These are phyloP conservation scores for Didymella segeticola DNA, from an alignment of 2,329 filamentous ascomycete species.

Conservation along the genomic window DNA sequence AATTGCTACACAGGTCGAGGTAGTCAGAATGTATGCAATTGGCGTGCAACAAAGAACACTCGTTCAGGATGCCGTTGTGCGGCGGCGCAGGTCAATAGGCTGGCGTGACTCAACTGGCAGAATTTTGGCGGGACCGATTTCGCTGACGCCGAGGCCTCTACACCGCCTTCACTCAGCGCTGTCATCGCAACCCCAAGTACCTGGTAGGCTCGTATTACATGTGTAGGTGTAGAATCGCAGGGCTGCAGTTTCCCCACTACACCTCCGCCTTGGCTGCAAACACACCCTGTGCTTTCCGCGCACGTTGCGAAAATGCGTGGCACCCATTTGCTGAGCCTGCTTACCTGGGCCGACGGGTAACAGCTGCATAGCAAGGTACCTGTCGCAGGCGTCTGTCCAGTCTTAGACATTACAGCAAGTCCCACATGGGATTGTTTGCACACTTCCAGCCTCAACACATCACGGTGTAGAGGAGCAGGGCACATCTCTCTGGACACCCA, in stretches of 20 bases:
- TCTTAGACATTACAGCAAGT: slow-evolving; percentile 74
- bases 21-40: slow-evolving; percentile 1
- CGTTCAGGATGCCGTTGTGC: slow-evolving; percentile 6
- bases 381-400: slow-evolving; percentile 64
- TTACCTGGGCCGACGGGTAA: too few species aligned
- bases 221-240: too few species aligned
- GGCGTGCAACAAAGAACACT: background rate
- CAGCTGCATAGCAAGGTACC: slow-evolving; percentile 49
- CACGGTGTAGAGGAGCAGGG: slow-evolving; percentile 67
- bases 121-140: slow-evolving; percentile 2
- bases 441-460: slow-evolving; percentile 66
- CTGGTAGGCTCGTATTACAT: too few species aligned
- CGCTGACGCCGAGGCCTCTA: background rate
- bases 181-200: background rate
- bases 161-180: background rate
- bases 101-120: slow-evolving; percentile 20
- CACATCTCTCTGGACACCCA: slow-evolving; percentile 66
- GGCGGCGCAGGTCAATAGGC: slow-evolving; percentile 9
- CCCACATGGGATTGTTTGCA: slow-evolving; percentile 79
- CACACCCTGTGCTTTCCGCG: too few species aligned
- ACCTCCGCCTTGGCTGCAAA: too few species aligned
- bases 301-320: too few species aligned
- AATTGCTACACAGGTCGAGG: background rate
- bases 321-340: too few species aligned
- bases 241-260: slow-evolving; percentile 1